Evolutionary conservation across 345 rosid genomes (phyloP).

Genomic region (Brassica nigra): DNA sequence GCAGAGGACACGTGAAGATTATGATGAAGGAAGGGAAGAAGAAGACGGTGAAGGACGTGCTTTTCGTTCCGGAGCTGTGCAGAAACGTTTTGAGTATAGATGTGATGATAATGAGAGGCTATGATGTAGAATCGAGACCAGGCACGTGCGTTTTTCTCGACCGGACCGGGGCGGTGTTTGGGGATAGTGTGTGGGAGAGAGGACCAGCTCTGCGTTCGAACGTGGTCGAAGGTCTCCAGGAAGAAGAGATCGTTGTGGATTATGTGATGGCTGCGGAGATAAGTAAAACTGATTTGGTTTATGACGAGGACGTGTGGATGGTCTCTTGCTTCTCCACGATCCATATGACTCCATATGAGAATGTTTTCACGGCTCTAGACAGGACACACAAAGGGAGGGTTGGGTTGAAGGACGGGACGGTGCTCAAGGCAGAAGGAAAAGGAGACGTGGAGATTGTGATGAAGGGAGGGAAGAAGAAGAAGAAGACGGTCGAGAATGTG

Average conservation of each 20-base stretch:
- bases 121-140: background rate
- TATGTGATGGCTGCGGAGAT: background rate
- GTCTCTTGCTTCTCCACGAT: slow-evolving; percentile 14
- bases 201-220: background rate
- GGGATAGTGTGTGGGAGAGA: background rate
- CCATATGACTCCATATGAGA: slow-evolving; percentile 34
- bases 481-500: slow-evolving; percentile 24
- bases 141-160: background rate
- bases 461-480: slow-evolving; percentile 30
- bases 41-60: background rate
- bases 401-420: slow-evolving; percentile 12
- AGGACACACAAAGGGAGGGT: slow-evolving; percentile 14
- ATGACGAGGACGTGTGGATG: slow-evolving; percentile 28
- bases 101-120: background rate
- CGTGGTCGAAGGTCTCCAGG: background rate
- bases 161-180: background rate
- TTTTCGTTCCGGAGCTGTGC: background rate
- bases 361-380: slow-evolving; percentile 17
- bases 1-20: background rate
- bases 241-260: background rate
- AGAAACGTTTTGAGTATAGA: background rate
- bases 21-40: background rate
- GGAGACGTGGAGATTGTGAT: slow-evolving; percentile 21
- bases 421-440: slow-evolving; percentile 17
- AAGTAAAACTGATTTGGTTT: background rate